Conservation (phyloP, 768 basidiomycete species). For the Kwoniella sp. region DNA sequence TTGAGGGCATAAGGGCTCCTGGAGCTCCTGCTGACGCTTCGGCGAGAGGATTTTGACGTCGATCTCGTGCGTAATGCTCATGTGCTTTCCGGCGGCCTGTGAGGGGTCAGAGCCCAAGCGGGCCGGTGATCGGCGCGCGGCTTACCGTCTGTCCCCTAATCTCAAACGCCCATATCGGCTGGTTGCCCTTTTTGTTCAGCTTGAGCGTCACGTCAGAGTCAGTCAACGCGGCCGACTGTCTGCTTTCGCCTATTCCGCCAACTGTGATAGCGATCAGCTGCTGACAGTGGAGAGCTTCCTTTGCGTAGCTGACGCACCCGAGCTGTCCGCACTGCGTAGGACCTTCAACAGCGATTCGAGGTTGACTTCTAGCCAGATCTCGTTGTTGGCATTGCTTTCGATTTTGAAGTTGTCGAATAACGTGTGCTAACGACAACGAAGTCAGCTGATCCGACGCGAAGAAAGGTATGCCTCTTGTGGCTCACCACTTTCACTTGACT, state of each 20-base stretch:
- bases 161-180: constrained; percentile 47
- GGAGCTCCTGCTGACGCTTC: constrained; percentile 37
- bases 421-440: constrained; percentile 20
- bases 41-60: constrained; percentile 38
- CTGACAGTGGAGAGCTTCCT: background rate
- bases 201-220: constrained; percentile 44
- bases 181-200: constrained; percentile 39
- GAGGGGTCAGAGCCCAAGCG: background rate
- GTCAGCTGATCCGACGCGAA: background rate
- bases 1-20: constrained; percentile 48
- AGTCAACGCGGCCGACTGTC: constrained; percentile 14
- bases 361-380: constrained; percentile 46
- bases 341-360: constrained; percentile 45
- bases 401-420: constrained; percentile 46
- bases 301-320: constrained; percentile 26
- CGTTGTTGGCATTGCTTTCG: constrained; percentile 45
- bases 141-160: constrained; percentile 28
- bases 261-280: constrained; percentile 2
- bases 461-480: background rate
- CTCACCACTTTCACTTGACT: constrained; percentile 46
- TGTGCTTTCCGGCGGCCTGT: constrained; percentile 7
- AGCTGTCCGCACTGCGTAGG: constrained; percentile 41
- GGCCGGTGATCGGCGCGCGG: background rate
- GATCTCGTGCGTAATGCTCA: constrained; percentile 47
- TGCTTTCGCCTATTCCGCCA: constrained; percentile 7